Base-by-base conservation (phyloP, 495 filamentous ascomycete genomes). In the Chaetomidium leptoderma region DNA sequence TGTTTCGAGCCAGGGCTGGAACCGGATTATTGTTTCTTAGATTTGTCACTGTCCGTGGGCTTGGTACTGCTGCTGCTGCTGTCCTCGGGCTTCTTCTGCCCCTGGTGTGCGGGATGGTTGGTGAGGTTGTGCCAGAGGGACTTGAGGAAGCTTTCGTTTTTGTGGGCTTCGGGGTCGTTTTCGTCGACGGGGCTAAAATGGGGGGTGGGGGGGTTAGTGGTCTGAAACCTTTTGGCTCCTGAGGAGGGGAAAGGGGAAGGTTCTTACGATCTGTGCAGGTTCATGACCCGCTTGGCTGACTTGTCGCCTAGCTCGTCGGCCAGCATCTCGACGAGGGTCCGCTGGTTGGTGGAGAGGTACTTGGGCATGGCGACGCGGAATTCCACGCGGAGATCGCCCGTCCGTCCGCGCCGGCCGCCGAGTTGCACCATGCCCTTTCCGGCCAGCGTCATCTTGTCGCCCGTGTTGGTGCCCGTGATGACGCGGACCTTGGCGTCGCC, bases 311-410 rank as follows among this genome's bases (percentile, higher is more conserved):
- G 83, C 76, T 98, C 93, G 63, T 98, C 91, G 29, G 93, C 93
- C 43, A 98, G 81, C 78, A 97, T 90, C 73, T 98, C 93, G 57
- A 97, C 69, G 30, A 98, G 86, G 0, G 87, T 91, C 35, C 95
- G 81, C 75, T 97, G 92, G 72, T 93, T 96, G 21, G 83, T 76
- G 23, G 83, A 90, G 64, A 98, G 76, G 65, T 91, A 95, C 72
- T 95, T 97, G 13, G 93, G 93, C 90, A 97, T 95, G 29, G 81
- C 70, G 14, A 98, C 89, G 75, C 91, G 92, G 78, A 95, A 97
- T 70, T 97, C 95, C 8, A 98, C 90, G 64, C 82, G 86, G 29
- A 97, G 73, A 63, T 98, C 95, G 65, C 91, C 91, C n/a, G 70
- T 73, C 6, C 76, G 73, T 33, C 72, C 78, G 47, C 81, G 78